Evolutionary conservation across 331 rosid genomes (phyloP).

Genomic region (Malus hybrid): DNA sequence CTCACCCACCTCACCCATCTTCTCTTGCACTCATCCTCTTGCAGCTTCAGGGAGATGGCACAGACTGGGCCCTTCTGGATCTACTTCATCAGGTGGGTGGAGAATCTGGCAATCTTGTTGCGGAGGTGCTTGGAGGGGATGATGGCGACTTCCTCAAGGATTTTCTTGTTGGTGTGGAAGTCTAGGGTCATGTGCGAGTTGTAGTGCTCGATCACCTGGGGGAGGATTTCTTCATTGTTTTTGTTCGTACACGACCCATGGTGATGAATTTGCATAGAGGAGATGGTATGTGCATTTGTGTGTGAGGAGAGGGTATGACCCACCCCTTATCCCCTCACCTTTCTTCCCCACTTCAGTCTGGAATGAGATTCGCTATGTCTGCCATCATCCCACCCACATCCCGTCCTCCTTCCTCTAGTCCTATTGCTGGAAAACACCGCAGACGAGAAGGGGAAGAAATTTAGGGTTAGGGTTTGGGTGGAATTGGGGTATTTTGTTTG

Average conservation of each 20-base stretch:
- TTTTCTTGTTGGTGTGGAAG: slow-evolving; percentile 71
- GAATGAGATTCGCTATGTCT: too few relatives aligned
- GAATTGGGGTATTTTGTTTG: too few relatives aligned
- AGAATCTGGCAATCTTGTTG: slow-evolving; percentile 68
- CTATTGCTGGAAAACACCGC: too few relatives aligned
- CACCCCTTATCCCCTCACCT: too few relatives aligned
- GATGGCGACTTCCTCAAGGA: slow-evolving; percentile 29
- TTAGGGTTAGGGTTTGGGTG: too few relatives aligned
- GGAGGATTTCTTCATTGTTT: slow-evolving; percentile 62
- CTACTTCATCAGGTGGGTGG: slow-evolving; percentile 68
- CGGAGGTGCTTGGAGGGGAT: too few relatives aligned
- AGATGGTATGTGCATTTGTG: not conserved
- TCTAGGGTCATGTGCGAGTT: slow-evolving; percentile 66
- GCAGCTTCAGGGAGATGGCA: slow-evolving; percentile 68
- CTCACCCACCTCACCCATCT: too few relatives aligned
- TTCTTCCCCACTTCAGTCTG: too few relatives aligned
- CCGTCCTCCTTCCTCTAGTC: too few relatives aligned
- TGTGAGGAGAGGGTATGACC: not conserved
- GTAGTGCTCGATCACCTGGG: slow-evolving; percentile 59
- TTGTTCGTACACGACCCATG: slow-evolving; percentile 67
- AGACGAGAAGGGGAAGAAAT: too few relatives aligned
- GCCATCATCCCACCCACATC: too few relatives aligned
- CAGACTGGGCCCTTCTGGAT: slow-evolving; percentile 73
- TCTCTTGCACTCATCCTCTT: slow-evolving; percentile 66
- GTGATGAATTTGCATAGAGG: not conserved